Base-by-base conservation (phyloP, 2,329 filamentous ascomycete species). In the Diplodia intermedia region DNA sequence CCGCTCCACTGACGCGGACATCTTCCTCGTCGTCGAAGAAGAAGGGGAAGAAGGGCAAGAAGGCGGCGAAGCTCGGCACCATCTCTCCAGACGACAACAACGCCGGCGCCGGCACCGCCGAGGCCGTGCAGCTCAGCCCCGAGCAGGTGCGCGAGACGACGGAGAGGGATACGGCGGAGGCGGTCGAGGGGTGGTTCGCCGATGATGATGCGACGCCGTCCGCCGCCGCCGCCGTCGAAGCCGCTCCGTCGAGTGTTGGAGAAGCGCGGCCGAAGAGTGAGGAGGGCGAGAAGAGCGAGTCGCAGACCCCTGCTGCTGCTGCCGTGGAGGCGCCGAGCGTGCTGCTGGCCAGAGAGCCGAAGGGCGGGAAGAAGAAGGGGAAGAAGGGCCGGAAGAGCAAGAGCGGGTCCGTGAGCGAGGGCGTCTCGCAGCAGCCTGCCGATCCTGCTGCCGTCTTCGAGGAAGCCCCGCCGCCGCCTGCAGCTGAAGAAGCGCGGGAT, bases 1-100 rank as follows among this genome's bases (percentile, higher is more conserved):
- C 69, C 4, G 57, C 71, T 20, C 69, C 70, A 9, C 15, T 33
- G 38, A 60, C 70, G 11, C 56, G 66, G 18, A 73, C 61, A 15
- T 69, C 68, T 12, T 69, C 68, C 11, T 47, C 63, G 2, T 36
- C 33, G 33, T 8, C 8, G 11, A 38, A 38, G 1, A 69, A 68
- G 66, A 68, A 69, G 40, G 38, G 52, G 8, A 76, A 78, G 69
- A 79, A 79, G 69, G 72, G 71, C 23, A 76, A 77, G 26, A 49
- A 47, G 49, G 74, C 71, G 4, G 72, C 71, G 2, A 76, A 75
- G 62, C 69, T 72, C 33, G 74, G 75, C 61, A 75, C 72, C 23
- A 68, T 72, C 15, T 71, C 72, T 26, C 56, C 72, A 2, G 66
- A 33, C 20, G 31, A 38, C 9, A 8, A 8, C 31, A 33, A 9